Percentiles rank a stretch among this genome's conserved stretches.
phyloP scores from a whole-genome alignment of 2,329 filamentous ascomycete genomes.

The Colletotrichum sp. region DNA sequence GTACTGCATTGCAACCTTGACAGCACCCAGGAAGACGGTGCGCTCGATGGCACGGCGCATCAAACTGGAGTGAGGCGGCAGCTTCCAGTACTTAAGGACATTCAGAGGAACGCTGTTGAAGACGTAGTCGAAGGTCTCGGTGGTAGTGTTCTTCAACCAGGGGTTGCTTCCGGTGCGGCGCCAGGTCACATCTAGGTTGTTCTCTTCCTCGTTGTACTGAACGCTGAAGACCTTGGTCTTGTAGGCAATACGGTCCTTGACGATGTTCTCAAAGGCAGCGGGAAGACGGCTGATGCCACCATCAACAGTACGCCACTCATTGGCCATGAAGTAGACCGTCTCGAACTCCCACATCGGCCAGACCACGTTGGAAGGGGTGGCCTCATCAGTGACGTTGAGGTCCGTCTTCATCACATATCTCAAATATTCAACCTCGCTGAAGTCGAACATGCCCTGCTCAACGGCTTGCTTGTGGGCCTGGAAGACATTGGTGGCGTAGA shows the following conservation, averaged over 20 bases:
- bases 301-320: constrained; percentile 31
- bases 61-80: constrained; percentile 36
- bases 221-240: constrained; percentile 26
- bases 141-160: constrained; percentile 24
- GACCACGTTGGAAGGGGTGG: constrained; percentile 25
- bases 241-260: constrained; percentile 27
- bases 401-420: constrained; percentile 36
- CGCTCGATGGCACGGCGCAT: constrained; percentile 28
- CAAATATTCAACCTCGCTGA: constrained; percentile 32
- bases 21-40: constrained; percentile 27
- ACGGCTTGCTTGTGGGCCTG: constrained; percentile 32
- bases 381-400: constrained; percentile 40
- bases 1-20: constrained; percentile 58
- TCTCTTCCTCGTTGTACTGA: constrained; percentile 24
- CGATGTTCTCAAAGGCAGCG: constrained; percentile 35
- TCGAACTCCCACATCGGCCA: constrained; percentile 35
- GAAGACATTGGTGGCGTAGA: constrained; percentile 31
- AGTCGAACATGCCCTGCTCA: constrained; percentile 31
- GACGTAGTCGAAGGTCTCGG: constrained; percentile 39
- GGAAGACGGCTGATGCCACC: constrained; percentile 37
- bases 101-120: constrained; percentile 41
- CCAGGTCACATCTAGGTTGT: constrained; percentile 24
- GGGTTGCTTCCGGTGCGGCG: constrained; percentile 24
- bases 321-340: constrained; percentile 28
- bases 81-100: constrained; percentile 38